Evolutionary conservation across 2,329 filamentous ascomycete genomes (phyloP).

Genomic region (Fusarium setosum): DNA sequence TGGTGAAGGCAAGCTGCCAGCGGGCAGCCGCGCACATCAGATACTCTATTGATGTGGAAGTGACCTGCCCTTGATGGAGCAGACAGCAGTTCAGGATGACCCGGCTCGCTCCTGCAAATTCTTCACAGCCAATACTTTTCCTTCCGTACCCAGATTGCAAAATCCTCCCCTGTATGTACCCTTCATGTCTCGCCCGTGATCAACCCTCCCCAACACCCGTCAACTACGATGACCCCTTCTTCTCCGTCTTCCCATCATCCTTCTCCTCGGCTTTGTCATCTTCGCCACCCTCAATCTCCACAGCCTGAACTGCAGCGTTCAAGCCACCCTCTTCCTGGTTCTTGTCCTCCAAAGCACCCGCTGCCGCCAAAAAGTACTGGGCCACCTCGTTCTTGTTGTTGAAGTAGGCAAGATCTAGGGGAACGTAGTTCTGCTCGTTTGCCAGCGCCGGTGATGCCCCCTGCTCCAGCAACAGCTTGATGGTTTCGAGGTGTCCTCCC

Average conservation of each 20-base stretch:
- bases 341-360: constrained; percentile 59
- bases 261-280: constrained; percentile 41
- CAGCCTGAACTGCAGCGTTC: constrained; percentile 50
- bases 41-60: too few species aligned
- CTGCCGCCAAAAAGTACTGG: constrained; percentile 67
- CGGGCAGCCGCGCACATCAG: too few species aligned
- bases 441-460: constrained; percentile 82
- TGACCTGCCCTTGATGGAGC: too few species aligned
- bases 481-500: constrained; percentile 85
- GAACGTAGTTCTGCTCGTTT: constrained; percentile 87
- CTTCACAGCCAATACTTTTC: too few species aligned
- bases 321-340: constrained; percentile 59
- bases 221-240: constrained; percentile 30
- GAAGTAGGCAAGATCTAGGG: constrained; percentile 78
- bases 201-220: too few species aligned
- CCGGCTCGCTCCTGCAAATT: too few species aligned
- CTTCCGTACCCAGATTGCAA: too few species aligned
- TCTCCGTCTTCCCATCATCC: constrained; percentile 30
- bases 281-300: constrained; percentile 53
- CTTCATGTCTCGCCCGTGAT: too few species aligned
- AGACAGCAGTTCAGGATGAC: too few species aligned
- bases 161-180: too few species aligned
- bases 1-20: too few species aligned
- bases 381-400: constrained; percentile 75
- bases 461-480: constrained; percentile 79